Evolutionary conservation across 148 eudicot species (phyloP), one percentile per base, ranked within the genome.

Genomic region (Rhododendron mucronatum): DNA sequence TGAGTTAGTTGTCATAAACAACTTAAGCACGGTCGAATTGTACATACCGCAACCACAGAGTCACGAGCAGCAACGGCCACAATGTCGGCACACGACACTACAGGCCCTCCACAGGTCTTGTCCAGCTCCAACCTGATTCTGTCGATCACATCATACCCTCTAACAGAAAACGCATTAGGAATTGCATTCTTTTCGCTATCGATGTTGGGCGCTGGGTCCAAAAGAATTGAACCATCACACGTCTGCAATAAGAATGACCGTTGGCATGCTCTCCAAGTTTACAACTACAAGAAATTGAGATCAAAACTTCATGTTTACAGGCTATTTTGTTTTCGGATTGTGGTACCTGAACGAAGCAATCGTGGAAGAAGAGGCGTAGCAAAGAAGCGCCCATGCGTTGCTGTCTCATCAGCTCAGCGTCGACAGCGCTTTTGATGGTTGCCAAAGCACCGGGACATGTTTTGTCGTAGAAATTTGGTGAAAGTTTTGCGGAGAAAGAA

Each of bases 21-120:
- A n/a, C n/a, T n/a, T 3, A 53, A 53, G 20, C 20, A 53, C 5
- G 20, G 59, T 14, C 5, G 59, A 53, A 61, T 61, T 7, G 69
- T 61, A 85, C 88, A 0, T 20, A 90, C 91, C 7, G 84, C 87
- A 73, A 86, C 87, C 35, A 88, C 89, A 2, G 86, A 82, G 78
- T 90, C 91, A 30, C 91, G 91, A 45, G 91, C 91, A 2, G 90
- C 91, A 57, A 88, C 86, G 1, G 90, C 86, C 63, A 90, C 71
- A 79, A 90, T 88, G 57, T 88, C 91, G 21, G 91, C 91, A 48
- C 91, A 90, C 0, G 91, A 90, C 18, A 90, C 90, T 8, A 90
- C 84, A 0, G 86, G 78, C 9, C 41, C 35, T 4, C 81, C 75
- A 16, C 91, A 90, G 3, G 33, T 88, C 20, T 48, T 67, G 50